These are phyloP conservation scores for Fusarium odoratissimum DNA, from an alignment of 2,329 filamentous ascomycete genomes.

Conservation along the genomic window DNA sequence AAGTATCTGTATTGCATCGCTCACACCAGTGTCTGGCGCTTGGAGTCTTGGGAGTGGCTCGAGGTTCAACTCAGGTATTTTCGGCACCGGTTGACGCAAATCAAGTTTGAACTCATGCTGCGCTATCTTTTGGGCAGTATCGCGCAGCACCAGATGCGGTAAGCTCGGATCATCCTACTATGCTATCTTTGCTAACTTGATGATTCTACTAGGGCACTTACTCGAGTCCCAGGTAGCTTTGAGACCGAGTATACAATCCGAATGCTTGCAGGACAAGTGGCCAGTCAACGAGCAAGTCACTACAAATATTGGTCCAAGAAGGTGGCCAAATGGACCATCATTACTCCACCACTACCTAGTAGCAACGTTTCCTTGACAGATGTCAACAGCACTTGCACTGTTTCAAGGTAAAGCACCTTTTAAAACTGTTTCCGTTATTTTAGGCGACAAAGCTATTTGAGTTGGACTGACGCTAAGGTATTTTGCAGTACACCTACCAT, in stretches of 20 bases:
- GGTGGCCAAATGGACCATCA: not conserved
- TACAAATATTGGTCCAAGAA: not conserved
- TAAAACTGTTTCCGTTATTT: too few species aligned
- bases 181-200: not conserved
- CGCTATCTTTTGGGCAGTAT: not conserved
- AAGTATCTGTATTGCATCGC: not conserved
- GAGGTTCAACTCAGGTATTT: not conserved
- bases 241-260: accelerated
- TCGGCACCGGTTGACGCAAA: not conserved
- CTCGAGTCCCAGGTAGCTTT: not conserved
- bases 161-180: accelerated
- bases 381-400: not conserved
- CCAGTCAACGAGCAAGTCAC: not conserved
- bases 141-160: not conserved
- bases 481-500: not conserved
- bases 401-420: not conserved
- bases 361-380: not conserved
- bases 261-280: accelerated
- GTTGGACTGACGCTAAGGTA: too few species aligned
- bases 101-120: not conserved
- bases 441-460: too few species aligned
- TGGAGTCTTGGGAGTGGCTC: accelerated
- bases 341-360: accelerated
- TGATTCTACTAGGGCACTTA: accelerated
- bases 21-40: accelerated